phyloP scores from a whole-genome alignment of 2,329 filamentous ascomycete genomes.

The Fusarium zealandicum region DNA sequence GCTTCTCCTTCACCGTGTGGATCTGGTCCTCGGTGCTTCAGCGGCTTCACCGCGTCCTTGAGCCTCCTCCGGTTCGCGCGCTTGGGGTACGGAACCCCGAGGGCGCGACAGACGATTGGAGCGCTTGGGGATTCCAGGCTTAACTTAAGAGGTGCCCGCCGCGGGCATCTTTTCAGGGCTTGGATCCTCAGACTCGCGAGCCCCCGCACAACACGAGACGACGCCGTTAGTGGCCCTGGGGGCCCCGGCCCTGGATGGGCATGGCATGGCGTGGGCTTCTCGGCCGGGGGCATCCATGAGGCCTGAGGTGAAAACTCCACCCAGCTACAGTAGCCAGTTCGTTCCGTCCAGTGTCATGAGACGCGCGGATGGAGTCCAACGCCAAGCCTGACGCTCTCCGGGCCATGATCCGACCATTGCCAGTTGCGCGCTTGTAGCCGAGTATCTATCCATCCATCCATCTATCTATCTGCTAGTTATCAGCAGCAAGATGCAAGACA shows the following conservation, averaged over 20 bases:
- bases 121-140: conserved; percentile 21
- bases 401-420: neutral
- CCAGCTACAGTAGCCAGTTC: too few species aligned
- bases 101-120: conserved; percentile 14
- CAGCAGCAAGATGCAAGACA: too few species aligned
- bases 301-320: conserved; percentile 1
- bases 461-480: too few species aligned
- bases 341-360: too few species aligned
- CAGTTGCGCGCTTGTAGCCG: neutral
- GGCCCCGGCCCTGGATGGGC: neutral
- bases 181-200: neutral
- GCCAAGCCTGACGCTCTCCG: neutral
- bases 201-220: conserved; percentile 28
- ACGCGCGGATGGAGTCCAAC: neutral
- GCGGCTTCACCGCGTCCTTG: neutral
- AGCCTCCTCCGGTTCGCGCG: conserved; percentile 29
- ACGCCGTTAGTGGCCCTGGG: conserved; percentile 2
- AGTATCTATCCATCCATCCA: too few species aligned
- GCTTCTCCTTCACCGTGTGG: too few species aligned
- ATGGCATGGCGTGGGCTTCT: conserved; percentile 13
- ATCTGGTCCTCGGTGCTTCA: conserved; percentile 2
- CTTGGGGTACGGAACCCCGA: conserved; percentile 6
- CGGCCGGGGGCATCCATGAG: conserved; percentile 6
- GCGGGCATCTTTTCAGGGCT: neutral
- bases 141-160: too few species aligned